Evolutionary conservation across 495 filamentous ascomycete species (phyloP), one percentile per base, ranked within the genome.

Genomic region (Bryoglossum gracile): DNA sequence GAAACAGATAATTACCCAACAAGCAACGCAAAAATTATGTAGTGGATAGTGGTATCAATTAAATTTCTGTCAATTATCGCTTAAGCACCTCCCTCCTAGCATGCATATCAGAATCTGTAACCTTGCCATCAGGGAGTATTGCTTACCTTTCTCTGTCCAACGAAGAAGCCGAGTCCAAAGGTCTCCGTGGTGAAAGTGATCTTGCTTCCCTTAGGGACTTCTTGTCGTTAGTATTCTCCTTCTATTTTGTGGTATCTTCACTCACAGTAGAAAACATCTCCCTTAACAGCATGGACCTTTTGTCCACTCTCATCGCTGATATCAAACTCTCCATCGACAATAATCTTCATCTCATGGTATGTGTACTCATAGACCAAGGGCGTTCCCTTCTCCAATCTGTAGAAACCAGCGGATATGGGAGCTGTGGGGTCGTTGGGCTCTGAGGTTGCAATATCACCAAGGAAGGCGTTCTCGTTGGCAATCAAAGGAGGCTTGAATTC

Each of bases 341-440:
- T 84, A 53, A 89, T 85, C 69, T 87, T 87, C 65, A 65, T 86
- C 67, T 87, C 85, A 54, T 87, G 76, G 62, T 88, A 89, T 36
- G 74, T 81, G 60, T 89, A 87, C 26, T 70, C 77, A 64, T 88
- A 88, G 19, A 84, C 76, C 43, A 89, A 74, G 0, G 82, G 81
- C 1, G 82, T 82, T 50, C 84, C 83, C 50, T 83, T 83, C 57
- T 86, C 81, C 21, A 87, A 69, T 16, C 83, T 77, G 68, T 87
- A 89, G 61, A 89, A 81, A 26, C 84, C 85, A 32, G 71, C 66
- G 0, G 77, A 78, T 62, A 88, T 81, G 45, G 83, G 83, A 50
- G 77, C 76, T 36, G 74, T 72, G 21, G 80, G 66, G 59, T 81
- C 72, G 52, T 63, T 82, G 2, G 45, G 35, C 45, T 59, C 57